Conservation (phyloP, 352 stramenopile genomes). For the Pythium aristosporum region DNA sequence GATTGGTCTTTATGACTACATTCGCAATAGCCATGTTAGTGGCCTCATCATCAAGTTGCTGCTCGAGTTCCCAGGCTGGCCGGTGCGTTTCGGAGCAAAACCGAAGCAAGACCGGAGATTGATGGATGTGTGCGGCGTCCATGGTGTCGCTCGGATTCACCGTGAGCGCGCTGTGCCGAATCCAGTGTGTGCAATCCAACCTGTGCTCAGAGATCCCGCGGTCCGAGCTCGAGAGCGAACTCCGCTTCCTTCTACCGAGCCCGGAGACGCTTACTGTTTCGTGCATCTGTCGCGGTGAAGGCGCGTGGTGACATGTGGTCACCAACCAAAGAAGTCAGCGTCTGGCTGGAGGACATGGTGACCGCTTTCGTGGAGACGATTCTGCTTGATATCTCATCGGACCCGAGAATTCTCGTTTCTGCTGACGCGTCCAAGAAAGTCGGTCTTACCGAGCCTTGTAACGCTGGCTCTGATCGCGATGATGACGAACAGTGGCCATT, state of each 20-base stretch:
- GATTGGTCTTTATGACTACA: slow-evolving; percentile 62
- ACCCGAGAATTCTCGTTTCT: slow-evolving; percentile 30
- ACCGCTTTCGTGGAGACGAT: slow-evolving; percentile 25
- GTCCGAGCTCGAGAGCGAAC: slow-evolving; percentile 53
- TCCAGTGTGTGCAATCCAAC: slow-evolving; percentile 39
- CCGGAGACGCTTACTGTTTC: slow-evolving; percentile 70
- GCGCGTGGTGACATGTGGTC: slow-evolving; percentile 43
- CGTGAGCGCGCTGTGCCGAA: slow-evolving; percentile 55
- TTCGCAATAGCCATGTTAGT: slow-evolving; percentile 50
- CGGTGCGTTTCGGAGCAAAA: slow-evolving; percentile 54
- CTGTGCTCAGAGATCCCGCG: slow-evolving; percentile 9
- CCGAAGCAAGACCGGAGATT: slow-evolving; percentile 59
- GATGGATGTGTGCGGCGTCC: slow-evolving; percentile 76
- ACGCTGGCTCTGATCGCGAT: slow-evolving; percentile 15
- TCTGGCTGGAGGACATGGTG: slow-evolving; percentile 66
- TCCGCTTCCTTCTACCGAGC: slow-evolving; percentile 73
- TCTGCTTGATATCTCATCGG: slow-evolving; percentile 21
- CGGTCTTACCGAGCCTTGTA: slow-evolving; percentile 12
- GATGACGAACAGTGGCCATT: slow-evolving; percentile 9
- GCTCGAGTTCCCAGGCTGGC: slow-evolving; percentile 59
- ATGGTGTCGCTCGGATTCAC: slow-evolving; percentile 72
- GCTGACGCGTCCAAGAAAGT: background rate
- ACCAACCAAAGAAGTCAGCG: slow-evolving; percentile 47
- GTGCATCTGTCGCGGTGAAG: slow-evolving; percentile 48
- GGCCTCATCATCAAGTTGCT: slow-evolving; percentile 58